These are phyloP conservation scores for Termitomyces sp. DNA, from an alignment of 768 basidiomycete genomes.

Conservation along the genomic window DNA sequence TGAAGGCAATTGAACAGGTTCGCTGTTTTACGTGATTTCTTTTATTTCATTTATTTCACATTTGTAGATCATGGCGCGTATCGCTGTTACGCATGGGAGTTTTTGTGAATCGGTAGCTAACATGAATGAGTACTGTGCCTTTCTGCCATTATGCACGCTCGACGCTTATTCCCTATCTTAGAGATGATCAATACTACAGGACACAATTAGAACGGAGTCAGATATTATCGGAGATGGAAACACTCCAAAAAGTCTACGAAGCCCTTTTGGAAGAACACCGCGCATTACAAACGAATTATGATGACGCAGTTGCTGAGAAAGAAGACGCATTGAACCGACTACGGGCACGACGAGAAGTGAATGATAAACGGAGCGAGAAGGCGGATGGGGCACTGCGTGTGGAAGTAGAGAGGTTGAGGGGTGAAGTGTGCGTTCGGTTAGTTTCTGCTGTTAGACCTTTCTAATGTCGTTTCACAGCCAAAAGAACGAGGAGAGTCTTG, in stretches of 20 bases:
- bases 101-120: constrained; percentile 48
- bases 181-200: constrained; percentile 86
- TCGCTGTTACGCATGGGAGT: constrained; percentile 44
- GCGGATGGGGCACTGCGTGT: constrained; percentile 71
- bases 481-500: constrained; percentile 91
- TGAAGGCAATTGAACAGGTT: constrained; percentile 93
- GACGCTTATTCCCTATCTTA: constrained; percentile 24
- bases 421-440: constrained; percentile 68
- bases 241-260: constrained; percentile 78
- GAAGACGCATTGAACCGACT: constrained; percentile 67
- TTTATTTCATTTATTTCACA: background rate
- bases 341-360: constrained; percentile 55
- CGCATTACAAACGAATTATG: constrained; percentile 65
- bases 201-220: constrained; percentile 79
- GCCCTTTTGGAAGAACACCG: constrained; percentile 72
- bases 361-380: constrained; percentile 60
- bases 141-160: constrained; percentile 1
- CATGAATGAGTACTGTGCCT: constrained; percentile 69
- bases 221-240: constrained; percentile 80
- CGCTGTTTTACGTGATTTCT: constrained; percentile 14
- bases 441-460: background rate
- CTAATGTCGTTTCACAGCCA: constrained; percentile 48
- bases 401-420: constrained; percentile 77
- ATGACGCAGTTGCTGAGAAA: constrained; percentile 74
- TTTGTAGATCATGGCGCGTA: constrained; percentile 70